phyloP scores from a whole-genome alignment of 306 rosid genomes.

The Geum urbanum region DNA sequence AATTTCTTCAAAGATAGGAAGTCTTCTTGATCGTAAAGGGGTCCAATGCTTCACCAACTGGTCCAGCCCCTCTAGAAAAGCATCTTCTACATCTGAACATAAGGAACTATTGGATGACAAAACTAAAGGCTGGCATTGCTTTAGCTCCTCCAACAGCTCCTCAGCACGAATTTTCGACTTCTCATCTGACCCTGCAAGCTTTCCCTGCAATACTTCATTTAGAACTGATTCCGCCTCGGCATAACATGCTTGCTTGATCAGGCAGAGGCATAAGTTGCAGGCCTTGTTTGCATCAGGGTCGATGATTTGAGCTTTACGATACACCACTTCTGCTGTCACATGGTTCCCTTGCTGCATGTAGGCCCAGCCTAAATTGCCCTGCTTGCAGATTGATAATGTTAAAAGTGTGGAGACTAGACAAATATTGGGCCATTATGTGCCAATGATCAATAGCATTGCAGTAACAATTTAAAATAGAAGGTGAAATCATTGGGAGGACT shows the following conservation, averaged over 20 bases:
- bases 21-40: constrained; percentile 61
- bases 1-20: constrained; percentile 88
- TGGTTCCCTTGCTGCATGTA: constrained; percentile 77
- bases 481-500: background rate
- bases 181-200: constrained; percentile 46
- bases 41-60: constrained; percentile 50
- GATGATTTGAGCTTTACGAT: constrained; percentile 70
- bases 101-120: constrained; percentile 13
- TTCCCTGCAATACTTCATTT: constrained; percentile 43
- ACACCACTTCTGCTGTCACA: constrained; percentile 65
- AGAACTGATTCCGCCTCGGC: constrained; percentile 48
- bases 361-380: constrained; percentile 98
- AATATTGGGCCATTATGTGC: background rate
- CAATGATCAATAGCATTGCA: background rate
- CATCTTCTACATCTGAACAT: constrained; percentile 47
- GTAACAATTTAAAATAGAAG: too few species aligned
- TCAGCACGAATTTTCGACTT: constrained; percentile 51
- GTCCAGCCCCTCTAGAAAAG: constrained; percentile 60
- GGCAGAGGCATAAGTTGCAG: constrained; percentile 65
- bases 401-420: background rate
- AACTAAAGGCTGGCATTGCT: constrained; percentile 24
- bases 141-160: constrained; percentile 44
- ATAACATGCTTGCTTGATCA: constrained; percentile 53
- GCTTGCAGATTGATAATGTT: constrained; percentile 1
- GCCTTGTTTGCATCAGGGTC: constrained; percentile 87